Conservation (phyloP, 768 basidiomycete species). For the Mrakia frigida region DNA sequence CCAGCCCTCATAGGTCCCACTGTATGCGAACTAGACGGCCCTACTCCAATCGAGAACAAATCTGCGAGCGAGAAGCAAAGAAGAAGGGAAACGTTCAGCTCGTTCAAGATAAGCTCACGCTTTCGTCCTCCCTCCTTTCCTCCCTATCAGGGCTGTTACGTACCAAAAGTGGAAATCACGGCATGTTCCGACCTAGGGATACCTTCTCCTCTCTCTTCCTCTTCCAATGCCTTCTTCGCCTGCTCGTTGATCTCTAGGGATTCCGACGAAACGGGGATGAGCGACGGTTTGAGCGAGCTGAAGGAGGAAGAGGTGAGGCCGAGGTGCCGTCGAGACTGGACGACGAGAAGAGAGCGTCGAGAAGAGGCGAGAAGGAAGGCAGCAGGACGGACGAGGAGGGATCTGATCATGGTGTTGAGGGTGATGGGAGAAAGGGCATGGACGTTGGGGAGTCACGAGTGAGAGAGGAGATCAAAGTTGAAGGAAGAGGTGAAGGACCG, state of each 20-base stretch:
- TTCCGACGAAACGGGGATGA: neutral
- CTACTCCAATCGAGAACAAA: constrained; percentile 74
- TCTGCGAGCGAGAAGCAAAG: constrained; percentile 39
- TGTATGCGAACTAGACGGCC: constrained; percentile 59
- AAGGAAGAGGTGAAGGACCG: neutral
- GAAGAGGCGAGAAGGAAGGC: neutral
- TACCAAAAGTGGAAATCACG: constrained; percentile 79
- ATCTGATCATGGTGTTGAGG: neutral
- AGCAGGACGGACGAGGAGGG: neutral
- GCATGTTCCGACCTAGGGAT: constrained; percentile 46
- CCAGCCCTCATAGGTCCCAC: constrained; percentile 67
- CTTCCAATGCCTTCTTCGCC: neutral
- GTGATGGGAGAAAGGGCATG: neutral
- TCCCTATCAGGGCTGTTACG: neutral
- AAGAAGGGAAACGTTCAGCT: neutral
- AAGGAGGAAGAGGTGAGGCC: neutral
- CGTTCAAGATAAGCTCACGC: constrained; percentile 1
- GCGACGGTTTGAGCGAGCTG: neutral
- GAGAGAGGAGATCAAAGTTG: neutral
- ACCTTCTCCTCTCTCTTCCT: neutral
- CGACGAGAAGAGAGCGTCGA: neutral
- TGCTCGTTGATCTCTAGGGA: neutral
- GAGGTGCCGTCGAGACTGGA: neutral
- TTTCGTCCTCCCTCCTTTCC: neutral
- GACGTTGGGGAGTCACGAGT: neutral